Evolutionary conservation across 2,329 filamentous ascomycete species (phyloP), one percentile per base, ranked within the genome.

Genomic region (Fonsecaea multimorphosa): DNA sequence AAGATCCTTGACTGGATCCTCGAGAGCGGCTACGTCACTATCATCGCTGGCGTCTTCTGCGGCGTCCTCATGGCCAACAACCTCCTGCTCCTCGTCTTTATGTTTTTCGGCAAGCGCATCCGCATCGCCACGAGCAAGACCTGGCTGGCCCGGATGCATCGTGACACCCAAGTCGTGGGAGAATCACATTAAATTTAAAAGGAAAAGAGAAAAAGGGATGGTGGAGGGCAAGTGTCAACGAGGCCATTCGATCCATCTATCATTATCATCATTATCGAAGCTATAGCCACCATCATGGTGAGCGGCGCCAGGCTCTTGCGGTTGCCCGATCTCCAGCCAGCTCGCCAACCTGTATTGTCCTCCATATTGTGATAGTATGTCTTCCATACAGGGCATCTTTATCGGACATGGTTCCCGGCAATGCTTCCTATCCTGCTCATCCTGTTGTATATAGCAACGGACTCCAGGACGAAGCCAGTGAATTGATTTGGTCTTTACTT

Each of bases 1-100:
- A 78, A 84, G 63, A 74, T 85, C 58, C 73, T 85, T 16, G 79
- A 84, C 64, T 86, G 83, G 83, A 80, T 85, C 27, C 64, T 78
- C 62, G 67, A 79, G 57, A 76, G 76, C n/a, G 83, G 84, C 3
- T 85, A 85, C 68, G 78, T 78, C 1, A 79, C 80, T 1, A 81
- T 85, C n/a, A 85, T 85, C 58, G 76, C 79, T 2, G 83, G 82
- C 0, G 81, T 81, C 2, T 85, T 85, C 67, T 76, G 79, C 22
- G 79, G 75, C 8, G 76, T 85, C n/a, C 68, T 85, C 58, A 73
- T 84, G 34, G 78, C 74, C 4, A 85, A 85, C 72, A 84, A 85
- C 71, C 66, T 85, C 59, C 74, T 76, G 52, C 72, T 85, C 5
- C 68, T 84, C 40, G 71, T 83, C 1, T 85, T 85, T 68, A 82